Evolutionary conservation across 2,329 filamentous ascomycete species (phyloP).

Genomic region (Hymenoscyphus fraxineus): DNA sequence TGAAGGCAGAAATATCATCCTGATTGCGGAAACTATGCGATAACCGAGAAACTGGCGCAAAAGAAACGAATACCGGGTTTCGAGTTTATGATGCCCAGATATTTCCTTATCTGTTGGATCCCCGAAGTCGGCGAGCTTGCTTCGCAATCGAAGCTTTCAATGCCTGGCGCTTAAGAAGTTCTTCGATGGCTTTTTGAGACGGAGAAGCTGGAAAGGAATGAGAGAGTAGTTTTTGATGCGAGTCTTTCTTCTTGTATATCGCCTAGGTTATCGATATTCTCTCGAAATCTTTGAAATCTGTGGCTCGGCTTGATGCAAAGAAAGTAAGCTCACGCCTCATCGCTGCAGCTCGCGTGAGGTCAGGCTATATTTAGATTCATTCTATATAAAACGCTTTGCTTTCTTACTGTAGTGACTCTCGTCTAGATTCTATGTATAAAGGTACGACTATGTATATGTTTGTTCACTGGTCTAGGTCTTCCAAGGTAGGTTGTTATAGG

Average conservation of each 20-base stretch:
- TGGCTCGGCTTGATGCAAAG: neutral
- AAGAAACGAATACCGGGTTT: neutral
- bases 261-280: neutral
- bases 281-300: neutral
- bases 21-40: neutral
- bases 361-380: neutral
- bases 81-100: neutral
- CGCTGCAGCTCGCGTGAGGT: neutral
- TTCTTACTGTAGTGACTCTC: no score
- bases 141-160: neutral
- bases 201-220: neutral
- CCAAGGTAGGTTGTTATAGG: no score
- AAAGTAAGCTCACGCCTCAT: neutral
- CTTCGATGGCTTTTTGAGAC: neutral
- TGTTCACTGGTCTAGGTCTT: no score
- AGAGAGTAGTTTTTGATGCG: neutral
- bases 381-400: neutral
- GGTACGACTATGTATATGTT: no score
- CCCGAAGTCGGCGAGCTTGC: neutral
- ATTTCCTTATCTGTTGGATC: neutral
- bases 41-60: neutral
- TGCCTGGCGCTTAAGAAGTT: neutral
- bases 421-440: no score
- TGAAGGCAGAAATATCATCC: constrained; percentile 1
- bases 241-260: neutral